A percentile compares a stretch with the other conserved stretches of the same genome.
Conservation (phyloP, 75 land plant species). For the Isoetes taiwanensis region DNA sequence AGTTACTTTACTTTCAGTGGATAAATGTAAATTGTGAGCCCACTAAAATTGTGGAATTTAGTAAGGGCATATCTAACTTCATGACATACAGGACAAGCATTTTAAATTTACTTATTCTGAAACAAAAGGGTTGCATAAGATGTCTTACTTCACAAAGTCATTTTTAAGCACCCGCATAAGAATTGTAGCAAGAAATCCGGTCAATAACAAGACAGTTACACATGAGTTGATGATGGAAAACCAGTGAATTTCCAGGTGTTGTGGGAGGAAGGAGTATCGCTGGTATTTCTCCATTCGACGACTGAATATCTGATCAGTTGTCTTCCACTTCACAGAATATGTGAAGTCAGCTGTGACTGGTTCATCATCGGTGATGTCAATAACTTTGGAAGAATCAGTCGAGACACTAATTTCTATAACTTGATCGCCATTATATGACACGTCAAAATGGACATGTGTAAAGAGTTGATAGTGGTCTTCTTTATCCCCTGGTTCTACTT, state of each 20-base stretch:
- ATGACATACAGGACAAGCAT: too few species aligned
- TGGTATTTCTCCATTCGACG: constrained; percentile 38
- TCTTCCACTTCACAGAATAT: constrained; percentile 37
- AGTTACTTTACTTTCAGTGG: too few species aligned
- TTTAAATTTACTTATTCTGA: too few species aligned
- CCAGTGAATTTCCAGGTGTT: constrained; percentile 43
- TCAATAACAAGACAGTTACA: constrained; percentile 38
- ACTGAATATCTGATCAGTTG: constrained; percentile 24
- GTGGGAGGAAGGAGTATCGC: constrained; percentile 27
- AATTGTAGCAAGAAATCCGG: constrained; percentile 39
- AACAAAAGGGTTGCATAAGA: constrained; percentile 2
- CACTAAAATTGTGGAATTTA: too few species aligned
- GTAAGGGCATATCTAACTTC: too few species aligned
- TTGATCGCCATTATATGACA: constrained; percentile 19
- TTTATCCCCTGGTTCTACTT: constrained; percentile 9
- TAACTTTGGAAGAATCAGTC: constrained; percentile 16
- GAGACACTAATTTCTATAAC: constrained; percentile 33
- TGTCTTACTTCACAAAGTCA: constrained; percentile 34
- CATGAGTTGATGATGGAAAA: constrained; percentile 46
- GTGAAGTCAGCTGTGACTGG: constrained; percentile 24
- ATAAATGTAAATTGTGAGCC: too few species aligned
- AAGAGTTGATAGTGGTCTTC: constrained; percentile 23
- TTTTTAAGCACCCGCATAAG: constrained; percentile 43
- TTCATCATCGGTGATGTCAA: constrained; percentile 31
- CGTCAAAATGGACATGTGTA: constrained; percentile 34